Evolutionary conservation across 108 stramenopile species (phyloP).

Genomic region (Cylindrotheca fusiformis): DNA sequence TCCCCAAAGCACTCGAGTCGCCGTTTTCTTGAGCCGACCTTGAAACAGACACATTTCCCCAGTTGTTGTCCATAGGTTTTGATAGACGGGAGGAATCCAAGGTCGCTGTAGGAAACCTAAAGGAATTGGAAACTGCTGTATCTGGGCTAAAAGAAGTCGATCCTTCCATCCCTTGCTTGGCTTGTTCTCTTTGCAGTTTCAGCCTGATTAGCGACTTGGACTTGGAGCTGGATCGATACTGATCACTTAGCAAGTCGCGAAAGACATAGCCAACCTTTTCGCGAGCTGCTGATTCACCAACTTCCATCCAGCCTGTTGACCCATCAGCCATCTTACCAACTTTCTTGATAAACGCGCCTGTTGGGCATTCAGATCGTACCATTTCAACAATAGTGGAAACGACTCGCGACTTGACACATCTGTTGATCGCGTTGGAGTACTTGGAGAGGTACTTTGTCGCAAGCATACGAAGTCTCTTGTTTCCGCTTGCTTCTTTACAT

Average conservation of each 20-base stretch:
- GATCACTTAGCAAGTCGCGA: slow-evolving; percentile 13
- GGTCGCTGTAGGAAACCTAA: no score
- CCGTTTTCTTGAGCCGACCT: no score
- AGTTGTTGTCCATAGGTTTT: no score
- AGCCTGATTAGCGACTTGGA: slow-evolving; percentile 5
- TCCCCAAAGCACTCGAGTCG: neutral
- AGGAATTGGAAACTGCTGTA: no score
- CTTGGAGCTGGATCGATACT: slow-evolving; percentile 27
- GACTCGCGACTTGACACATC: slow-evolving; percentile 7
- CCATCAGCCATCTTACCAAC: slow-evolving; percentile 3
- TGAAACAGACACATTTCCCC: no score
- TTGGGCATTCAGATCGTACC: slow-evolving; percentile 4
- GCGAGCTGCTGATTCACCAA: slow-evolving; percentile 7
- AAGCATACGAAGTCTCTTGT: slow-evolving; percentile 7
- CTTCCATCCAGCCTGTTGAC: slow-evolving; percentile 7
- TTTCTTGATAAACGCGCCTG: slow-evolving; percentile 16
- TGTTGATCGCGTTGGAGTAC: slow-evolving; percentile 7
- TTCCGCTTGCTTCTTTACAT: neutral
- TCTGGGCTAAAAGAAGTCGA: no score
- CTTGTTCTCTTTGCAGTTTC: neutral
- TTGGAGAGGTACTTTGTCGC: slow-evolving; percentile 8
- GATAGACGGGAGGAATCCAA: no score
- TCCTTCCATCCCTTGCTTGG: neutral
- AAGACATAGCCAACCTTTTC: slow-evolving; percentile 29
- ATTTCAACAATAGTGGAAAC: slow-evolving; percentile 15